Base-by-base conservation (phyloP, 2,329 filamentous ascomycete genomes). In the Didymella keratinophila region DNA sequence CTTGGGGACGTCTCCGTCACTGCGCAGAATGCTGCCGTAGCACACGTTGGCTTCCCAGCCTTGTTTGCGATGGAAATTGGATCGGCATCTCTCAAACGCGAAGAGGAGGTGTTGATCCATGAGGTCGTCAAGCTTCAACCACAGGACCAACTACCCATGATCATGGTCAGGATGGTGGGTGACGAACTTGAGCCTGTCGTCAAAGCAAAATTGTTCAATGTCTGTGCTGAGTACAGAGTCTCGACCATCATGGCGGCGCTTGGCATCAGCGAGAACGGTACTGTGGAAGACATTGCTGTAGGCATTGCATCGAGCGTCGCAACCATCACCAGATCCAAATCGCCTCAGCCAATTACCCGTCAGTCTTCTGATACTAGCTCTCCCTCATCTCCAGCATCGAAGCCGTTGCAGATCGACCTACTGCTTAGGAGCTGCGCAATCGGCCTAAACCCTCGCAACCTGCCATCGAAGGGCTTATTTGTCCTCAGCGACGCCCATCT, bases 131-230 rank as follows among this genome's bases (percentile, higher is more conserved):
- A 74, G 18, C 61, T 75, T 4, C 64, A 63, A 36, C 69, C 69
- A 8, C 65, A 71, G 9, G 79, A 81, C 21, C 73, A 74, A 25
- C 78, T 86, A 1, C 87, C 89, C 0, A 91, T 93, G 63, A 75
- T 98, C 52, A 97, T 96, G 88, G 86, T 91, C 58, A 86, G 95
- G 48, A 90, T 97, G 79, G 91, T 99, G 64, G 92, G 92, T 0
- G 93, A 98, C 72, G 94, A 98, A 73, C 91, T 96, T 78, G 94
- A 98, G 63, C 94, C 96, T 0, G 88, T 92, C 7, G 82, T 97
- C 65, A 97, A 96, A 74, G 76, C 97, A 57, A 96, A 96, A 73
- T 79, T 98, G 41, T 91, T 90, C 76, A 93, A 96, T 61, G 67
- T 96, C 4, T 89, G 87, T 58, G 77, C 92, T n/a, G 96, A 99